These are phyloP conservation scores for Oryza australiensis DNA, from an alignment of 176 grass and related monocot genomes.

Conservation along the genomic window DNA sequence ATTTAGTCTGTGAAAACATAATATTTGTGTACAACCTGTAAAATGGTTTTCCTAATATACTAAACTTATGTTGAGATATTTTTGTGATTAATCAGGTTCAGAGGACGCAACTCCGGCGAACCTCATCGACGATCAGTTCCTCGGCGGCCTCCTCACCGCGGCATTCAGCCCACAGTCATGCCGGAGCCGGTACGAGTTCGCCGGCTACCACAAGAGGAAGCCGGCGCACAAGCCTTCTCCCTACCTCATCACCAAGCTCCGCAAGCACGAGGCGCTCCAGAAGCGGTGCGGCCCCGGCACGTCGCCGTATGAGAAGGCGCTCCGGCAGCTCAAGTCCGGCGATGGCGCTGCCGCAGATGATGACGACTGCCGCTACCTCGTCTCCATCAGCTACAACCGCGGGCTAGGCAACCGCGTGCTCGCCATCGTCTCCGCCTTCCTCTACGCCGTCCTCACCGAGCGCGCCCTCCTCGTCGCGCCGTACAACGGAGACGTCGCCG, in stretches of 20 bases:
- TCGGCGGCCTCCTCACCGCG: constrained; percentile 52
- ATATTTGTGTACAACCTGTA: no score
- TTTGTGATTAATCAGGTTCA: neutral
- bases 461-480: constrained; percentile 54
- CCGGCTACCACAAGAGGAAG: constrained; percentile 37
- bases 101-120: neutral
- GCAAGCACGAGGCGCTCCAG: constrained; percentile 63
- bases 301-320: constrained; percentile 32
- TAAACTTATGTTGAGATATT: neutral
- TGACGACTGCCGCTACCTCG: constrained; percentile 61
- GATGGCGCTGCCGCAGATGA: neutral
- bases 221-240: constrained; percentile 35
- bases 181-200: constrained; percentile 58
- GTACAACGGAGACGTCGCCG: constrained; percentile 31
- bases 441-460: constrained; percentile 60
- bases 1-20: no score
- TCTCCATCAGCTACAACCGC: constrained; percentile 52
- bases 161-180: constrained; percentile 41
- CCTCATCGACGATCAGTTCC: constrained; percentile 45
- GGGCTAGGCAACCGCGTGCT: constrained; percentile 79
- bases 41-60: no score
- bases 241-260: constrained; percentile 57
- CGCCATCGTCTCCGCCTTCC: constrained; percentile 56
- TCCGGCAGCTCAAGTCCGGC: constrained; percentile 42
- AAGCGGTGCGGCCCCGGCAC: constrained; percentile 71